Percentiles rank a stretch among this genome's conserved stretches.
Evolutionary conservation across 257 asterid species (phyloP).

Genomic region (Gynochthodes officinalis): DNA sequence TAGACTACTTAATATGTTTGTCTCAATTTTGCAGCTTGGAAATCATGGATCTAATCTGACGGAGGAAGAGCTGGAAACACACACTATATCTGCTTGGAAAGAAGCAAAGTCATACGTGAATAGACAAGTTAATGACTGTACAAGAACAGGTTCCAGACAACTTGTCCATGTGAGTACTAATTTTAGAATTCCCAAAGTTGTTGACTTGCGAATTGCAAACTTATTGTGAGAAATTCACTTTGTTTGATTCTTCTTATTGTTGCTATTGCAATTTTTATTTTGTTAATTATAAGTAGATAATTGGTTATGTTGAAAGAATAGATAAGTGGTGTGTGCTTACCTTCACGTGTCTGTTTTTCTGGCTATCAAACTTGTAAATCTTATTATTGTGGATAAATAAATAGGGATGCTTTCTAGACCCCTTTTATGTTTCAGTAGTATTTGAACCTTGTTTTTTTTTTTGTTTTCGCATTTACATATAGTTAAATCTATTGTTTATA

Average conservation of each 20-base stretch:
- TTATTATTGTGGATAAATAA: neutral
- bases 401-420: neutral
- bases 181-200: neutral
- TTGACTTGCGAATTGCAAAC: neutral
- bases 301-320: neutral
- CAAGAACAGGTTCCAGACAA: conserved; percentile 27
- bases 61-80: conserved; percentile 36
- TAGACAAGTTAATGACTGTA: conserved; percentile 19
- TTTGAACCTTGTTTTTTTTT: neutral
- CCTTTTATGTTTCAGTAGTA: neutral
- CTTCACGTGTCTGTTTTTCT: neutral
- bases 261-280: too few species aligned
- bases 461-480: neutral
- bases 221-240: neutral
- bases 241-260: neutral
- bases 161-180: conserved; percentile 72
- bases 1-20: conserved; percentile 1
- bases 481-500: neutral
- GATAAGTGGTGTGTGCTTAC: neutral
- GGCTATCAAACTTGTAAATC: neutral
- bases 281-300: neutral
- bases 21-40: conserved; percentile 29
- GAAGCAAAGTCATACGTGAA: conserved; percentile 21
- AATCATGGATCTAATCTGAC: conserved; percentile 33
- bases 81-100: conserved; percentile 38